These are phyloP conservation scores for Mikania micrantha DNA, from an alignment of 129 eudicot genomes.

Conservation along the genomic window DNA sequence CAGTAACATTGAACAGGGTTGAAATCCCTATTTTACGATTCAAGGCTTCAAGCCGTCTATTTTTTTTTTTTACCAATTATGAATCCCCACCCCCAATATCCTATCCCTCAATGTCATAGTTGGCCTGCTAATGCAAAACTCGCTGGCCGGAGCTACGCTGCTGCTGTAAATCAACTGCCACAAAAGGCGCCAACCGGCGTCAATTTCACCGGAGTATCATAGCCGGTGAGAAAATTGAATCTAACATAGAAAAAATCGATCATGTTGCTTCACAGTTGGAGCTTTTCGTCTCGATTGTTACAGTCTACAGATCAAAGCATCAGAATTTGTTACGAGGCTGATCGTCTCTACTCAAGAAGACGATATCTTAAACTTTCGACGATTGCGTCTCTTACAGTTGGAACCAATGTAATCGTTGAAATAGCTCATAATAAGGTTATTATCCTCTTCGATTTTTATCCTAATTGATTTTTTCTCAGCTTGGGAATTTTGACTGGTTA, in stretches of 20 bases:
- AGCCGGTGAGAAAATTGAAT: not conserved
- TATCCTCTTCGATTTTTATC: not conserved
- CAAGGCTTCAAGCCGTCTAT: no score
- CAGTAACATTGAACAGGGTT: no score
- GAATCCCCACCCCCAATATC: no score
- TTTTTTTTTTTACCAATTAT: no score
- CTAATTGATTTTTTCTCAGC: not conserved
- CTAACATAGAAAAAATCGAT: not conserved
- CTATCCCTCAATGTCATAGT: no score
- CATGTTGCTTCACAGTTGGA: conserved; percentile 36
- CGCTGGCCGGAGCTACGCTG: no score
- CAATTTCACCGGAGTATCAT: not conserved
- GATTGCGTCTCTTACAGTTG: conserved; percentile 25
- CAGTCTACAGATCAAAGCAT: conserved; percentile 2
- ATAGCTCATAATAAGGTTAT: conserved; percentile 60
- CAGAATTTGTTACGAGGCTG: not conserved
- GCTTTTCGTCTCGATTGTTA: conserved; percentile 15
- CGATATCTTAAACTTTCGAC: conserved; percentile 11
- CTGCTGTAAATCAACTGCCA: not conserved
- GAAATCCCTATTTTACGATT: no score
- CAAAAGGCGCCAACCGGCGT: not conserved
- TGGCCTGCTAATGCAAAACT: no score
- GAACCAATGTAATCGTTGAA: conserved; percentile 32
- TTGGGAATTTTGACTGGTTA: not conserved
- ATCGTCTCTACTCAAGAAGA: not conserved